Evolutionary conservation across 2,329 filamentous ascomycete genomes (phyloP).

Genomic region (Xylariomycetidae sp.): DNA sequence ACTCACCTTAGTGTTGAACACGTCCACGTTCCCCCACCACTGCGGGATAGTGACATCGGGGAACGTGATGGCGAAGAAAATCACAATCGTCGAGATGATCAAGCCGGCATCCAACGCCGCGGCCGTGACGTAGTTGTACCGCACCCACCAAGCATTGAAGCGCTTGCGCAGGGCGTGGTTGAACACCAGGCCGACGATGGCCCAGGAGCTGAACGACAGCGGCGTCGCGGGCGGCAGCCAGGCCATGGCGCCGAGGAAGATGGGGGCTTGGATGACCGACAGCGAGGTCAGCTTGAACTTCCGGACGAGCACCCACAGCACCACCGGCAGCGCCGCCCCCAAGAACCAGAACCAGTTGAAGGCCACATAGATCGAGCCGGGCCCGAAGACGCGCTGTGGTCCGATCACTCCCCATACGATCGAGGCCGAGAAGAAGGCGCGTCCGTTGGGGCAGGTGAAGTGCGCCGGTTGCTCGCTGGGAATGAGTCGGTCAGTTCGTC

Average conservation of each 20-base stretch:
- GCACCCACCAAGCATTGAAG: constrained; percentile 55
- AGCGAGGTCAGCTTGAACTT: constrained; percentile 20
- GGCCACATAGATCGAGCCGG: constrained; percentile 42
- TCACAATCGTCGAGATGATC: constrained; percentile 30
- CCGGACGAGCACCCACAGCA: constrained; percentile 39
- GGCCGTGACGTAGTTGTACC: constrained; percentile 35
- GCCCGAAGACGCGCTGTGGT: constrained; percentile 48
- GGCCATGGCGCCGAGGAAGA: constrained; percentile 50
- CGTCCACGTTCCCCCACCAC: constrained; percentile 48
- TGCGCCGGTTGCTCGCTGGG: constrained; percentile 35
- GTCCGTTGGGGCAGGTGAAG: constrained; percentile 37
- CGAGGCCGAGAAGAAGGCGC: constrained; percentile 43
- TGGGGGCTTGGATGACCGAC: constrained; percentile 33
- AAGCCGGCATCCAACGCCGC: constrained; percentile 34
- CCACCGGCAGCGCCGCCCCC: constrained; percentile 41
- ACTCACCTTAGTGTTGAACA: constrained; percentile 31
- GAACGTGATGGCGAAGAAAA: constrained; percentile 32
- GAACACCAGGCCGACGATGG: constrained; percentile 50
- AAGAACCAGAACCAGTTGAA: constrained; percentile 51
- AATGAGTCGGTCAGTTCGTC: constrained; percentile 25
- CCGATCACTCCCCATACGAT: constrained; percentile 54
- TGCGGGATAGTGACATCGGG: constrained; percentile 31
- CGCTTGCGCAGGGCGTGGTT: constrained; percentile 49
- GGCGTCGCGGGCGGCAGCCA: constrained; percentile 55
- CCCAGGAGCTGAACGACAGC: constrained; percentile 54